These are phyloP conservation scores for Hippophae tibetana DNA, from an alignment of 306 rosid genomes.

Conservation along the genomic window DNA sequence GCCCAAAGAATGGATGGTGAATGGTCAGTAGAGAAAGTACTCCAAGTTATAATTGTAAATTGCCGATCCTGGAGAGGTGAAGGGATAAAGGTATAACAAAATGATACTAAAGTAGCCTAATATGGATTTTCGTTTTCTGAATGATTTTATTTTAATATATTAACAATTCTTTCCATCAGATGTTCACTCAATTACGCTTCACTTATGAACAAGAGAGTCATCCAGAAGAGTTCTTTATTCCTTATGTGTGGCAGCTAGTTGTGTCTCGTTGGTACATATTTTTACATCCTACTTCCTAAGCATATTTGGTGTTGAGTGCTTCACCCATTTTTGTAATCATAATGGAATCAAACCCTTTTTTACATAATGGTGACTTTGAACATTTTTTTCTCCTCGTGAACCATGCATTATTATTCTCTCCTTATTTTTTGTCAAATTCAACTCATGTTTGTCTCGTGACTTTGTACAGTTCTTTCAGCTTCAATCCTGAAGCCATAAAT, in stretches of 20 bases:
- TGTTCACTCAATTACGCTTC: constrained; percentile 93
- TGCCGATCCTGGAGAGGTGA: constrained; percentile 98
- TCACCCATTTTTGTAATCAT: too few species aligned
- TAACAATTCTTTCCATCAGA: constrained; percentile 34
- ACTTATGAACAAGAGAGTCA: constrained; percentile 97
- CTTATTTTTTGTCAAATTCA: not conserved
- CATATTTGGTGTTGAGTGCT: too few species aligned
- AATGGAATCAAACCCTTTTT: not conserved
- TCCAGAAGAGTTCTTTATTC: constrained; percentile 96
- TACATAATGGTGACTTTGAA: not conserved
- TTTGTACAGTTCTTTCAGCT: constrained; percentile 59
- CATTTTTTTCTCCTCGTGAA: not conserved
- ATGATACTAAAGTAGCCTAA: constrained; percentile 8
- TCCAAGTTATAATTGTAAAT: constrained; percentile 73
- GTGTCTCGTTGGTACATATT: constrained; percentile 69
- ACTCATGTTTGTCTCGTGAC: not conserved
- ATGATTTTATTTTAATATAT: not conserved
- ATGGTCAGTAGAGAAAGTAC: constrained; percentile 90
- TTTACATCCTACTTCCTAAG: constrained; percentile 7
- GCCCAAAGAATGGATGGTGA: constrained; percentile 72
- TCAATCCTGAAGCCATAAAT: constrained; percentile 65
- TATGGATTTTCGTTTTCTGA: constrained; percentile 1
- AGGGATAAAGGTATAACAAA: constrained; percentile 75
- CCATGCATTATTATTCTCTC: not conserved
- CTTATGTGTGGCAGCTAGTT: constrained; percentile 91